Evolutionary conservation across 2,329 filamentous ascomycete species (phyloP).

Genomic region (Colletotrichum sp.): DNA sequence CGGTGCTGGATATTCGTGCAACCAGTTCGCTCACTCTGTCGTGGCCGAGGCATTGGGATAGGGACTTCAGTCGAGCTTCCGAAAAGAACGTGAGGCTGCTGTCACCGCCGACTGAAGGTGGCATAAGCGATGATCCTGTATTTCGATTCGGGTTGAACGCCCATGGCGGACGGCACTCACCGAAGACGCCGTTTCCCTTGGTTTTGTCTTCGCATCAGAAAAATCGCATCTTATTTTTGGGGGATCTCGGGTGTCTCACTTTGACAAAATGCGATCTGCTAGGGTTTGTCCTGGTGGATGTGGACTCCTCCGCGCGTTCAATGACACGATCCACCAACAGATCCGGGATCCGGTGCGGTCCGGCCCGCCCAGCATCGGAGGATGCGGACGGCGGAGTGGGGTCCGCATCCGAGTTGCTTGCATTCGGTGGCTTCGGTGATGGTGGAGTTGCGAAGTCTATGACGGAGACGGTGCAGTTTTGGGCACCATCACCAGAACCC

Average conservation of each 20-base stretch:
- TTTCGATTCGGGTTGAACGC: neutral
- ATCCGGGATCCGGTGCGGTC: constrained; percentile 22
- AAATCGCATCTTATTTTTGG: too few relatives aligned
- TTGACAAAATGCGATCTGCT: constrained; percentile 25
- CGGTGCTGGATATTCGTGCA: constrained; percentile 27
- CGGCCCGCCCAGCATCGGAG: neutral
- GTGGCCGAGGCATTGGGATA: constrained; percentile 31
- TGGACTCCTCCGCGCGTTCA: constrained; percentile 8
- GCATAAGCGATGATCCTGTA: neutral
- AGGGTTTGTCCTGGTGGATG: neutral
- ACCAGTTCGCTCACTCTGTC: constrained; percentile 31
- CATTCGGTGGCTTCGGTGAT: neutral
- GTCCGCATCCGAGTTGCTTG: neutral
- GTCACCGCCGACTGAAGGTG: neutral
- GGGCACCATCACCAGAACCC: neutral
- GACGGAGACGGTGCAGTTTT: neutral
- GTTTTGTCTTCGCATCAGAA: neutral
- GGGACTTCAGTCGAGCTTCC: constrained; percentile 32
- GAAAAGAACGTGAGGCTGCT: constrained; percentile 32
- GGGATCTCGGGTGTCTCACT: constrained; percentile 18
- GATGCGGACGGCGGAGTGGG: neutral
- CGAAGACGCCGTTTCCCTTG: constrained; percentile 32
- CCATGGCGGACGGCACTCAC: constrained; percentile 4
- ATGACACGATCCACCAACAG: constrained; percentile 31
- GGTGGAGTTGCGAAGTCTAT: constrained; percentile 2